Percentiles rank a stretch among this genome's conserved stretches.
These are phyloP conservation scores for Neofusicoccum parvum DNA, from an alignment of 2,329 filamentous ascomycete genomes.

Conservation along the genomic window DNA sequence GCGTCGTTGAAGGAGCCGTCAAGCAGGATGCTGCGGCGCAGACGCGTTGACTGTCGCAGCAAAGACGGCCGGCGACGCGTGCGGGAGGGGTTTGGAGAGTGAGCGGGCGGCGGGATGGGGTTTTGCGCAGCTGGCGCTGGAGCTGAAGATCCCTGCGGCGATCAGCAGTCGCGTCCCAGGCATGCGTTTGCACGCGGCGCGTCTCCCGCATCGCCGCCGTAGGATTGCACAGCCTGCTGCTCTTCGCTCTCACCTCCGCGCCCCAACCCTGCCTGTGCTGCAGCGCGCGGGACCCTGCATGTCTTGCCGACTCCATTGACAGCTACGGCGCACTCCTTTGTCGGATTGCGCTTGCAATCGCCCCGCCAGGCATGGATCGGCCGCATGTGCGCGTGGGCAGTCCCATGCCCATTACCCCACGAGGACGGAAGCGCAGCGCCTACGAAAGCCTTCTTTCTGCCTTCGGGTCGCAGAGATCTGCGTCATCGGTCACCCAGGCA, in stretches of 20 bases:
- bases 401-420: neutral
- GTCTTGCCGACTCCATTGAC: neutral
- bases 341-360: neutral
- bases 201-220: neutral
- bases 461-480: constrained; percentile 32
- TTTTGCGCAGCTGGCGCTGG: neutral
- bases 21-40: neutral
- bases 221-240: neutral
- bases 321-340: neutral
- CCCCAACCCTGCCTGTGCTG: neutral
- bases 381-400: neutral
- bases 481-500: constrained; percentile 35
- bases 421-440: neutral
- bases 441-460: neutral
- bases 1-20: neutral
- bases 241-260: neutral
- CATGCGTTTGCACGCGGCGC: neutral
- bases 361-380: constrained; percentile 27
- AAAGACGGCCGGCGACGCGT: neutral
- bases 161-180: neutral
- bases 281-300: neutral
- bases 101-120: neutral
- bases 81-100: neutral
- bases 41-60: neutral
- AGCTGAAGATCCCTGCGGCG: neutral